Evolutionary conservation across 345 rosid genomes (phyloP).

Genomic region (Cardamine resedifolia): DNA sequence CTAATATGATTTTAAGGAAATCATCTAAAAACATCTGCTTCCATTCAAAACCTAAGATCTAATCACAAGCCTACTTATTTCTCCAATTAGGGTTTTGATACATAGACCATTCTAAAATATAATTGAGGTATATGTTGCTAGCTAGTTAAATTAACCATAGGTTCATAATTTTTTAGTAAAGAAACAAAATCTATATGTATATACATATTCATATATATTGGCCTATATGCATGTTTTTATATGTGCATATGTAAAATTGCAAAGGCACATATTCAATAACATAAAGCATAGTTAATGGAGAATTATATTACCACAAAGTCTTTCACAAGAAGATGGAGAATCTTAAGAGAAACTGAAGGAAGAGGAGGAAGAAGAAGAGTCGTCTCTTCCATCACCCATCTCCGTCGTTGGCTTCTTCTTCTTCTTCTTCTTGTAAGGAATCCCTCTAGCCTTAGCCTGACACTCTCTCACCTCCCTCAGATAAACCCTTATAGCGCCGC

Average conservation of each 20-base stretch:
- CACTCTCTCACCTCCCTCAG: conserved; percentile 76
- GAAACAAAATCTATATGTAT: neutral
- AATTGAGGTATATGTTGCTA: conserved; percentile 2
- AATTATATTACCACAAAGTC: conserved; percentile 29
- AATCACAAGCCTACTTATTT: neutral
- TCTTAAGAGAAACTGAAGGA: conserved; percentile 37
- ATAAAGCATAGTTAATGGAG: conserved; percentile 1
- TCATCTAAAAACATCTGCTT: neutral
- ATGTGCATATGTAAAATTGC: conserved; percentile 1
- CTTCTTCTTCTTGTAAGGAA: conserved; percentile 83
- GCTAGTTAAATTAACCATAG: neutral
- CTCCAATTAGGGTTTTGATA: conserved; percentile 32
- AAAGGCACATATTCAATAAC: conserved; percentile 4
- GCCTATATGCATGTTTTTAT: neutral
- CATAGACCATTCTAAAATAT: neutral
- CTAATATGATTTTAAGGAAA: neutral
- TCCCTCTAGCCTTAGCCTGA: conserved; percentile 88
- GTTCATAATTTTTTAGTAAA: neutral
- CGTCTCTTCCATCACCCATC: conserved; percentile 36
- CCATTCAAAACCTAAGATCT: conserved; percentile 24
- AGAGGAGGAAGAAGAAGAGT: conserved; percentile 36
- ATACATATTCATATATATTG: neutral
- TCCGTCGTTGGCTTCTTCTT: conserved; percentile 46
- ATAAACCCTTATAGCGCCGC: conserved; percentile 64
- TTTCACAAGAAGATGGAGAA: conserved; percentile 13